Evolutionary conservation across 495 filamentous ascomycete genomes (phyloP).

Genomic region (Xylaria bambusicola): DNA sequence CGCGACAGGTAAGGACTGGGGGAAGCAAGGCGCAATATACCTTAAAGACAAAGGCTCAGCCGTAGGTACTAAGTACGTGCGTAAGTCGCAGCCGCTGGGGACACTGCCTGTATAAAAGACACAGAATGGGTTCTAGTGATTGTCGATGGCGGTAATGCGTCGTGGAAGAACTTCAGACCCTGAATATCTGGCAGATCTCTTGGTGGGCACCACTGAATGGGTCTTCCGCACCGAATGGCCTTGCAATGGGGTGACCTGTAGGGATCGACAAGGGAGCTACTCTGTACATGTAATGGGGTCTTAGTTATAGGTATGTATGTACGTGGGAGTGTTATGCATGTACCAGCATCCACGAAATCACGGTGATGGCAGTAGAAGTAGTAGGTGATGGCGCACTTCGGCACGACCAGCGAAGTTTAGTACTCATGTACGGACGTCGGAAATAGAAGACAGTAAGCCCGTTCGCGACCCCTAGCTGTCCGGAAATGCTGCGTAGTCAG

Average conservation of each 20-base stretch:
- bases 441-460: neutral
- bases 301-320: neutral
- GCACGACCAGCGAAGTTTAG: no score
- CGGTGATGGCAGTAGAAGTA: neutral
- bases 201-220: neutral
- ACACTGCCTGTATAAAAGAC: no score
- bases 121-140: no score
- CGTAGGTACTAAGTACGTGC: no score
- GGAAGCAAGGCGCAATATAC: no score
- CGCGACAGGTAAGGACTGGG: no score
- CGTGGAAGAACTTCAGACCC: neutral
- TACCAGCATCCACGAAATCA: constrained; percentile 14
- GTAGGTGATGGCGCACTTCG: no score
- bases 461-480: neutral
- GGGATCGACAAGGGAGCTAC: constrained; percentile 6
- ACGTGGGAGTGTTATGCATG: neutral
- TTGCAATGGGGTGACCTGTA: neutral
- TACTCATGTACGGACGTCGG: no score
- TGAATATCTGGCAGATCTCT: neutral
- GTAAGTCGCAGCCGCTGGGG: no score
- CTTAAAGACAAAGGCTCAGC: no score
- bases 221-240: no score
- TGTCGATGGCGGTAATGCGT: constrained; percentile 1
- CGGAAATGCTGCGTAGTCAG: neutral
- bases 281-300: no score